These are phyloP conservation scores for Entonaema liquescens DNA, from an alignment of 495 filamentous ascomycete species.

Conservation along the genomic window DNA sequence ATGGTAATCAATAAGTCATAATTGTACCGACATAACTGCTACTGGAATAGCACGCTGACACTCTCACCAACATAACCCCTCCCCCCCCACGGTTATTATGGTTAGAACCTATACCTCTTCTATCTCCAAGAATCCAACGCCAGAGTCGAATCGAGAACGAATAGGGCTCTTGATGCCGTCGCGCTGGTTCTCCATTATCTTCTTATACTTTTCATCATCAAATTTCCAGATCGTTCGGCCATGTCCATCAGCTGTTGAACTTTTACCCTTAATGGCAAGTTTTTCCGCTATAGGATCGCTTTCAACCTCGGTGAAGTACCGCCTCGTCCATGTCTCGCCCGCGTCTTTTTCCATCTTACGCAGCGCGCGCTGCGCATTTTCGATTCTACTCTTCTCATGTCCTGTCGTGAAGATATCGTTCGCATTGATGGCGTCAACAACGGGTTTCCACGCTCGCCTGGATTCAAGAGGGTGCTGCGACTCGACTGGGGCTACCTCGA, in stretches of 20 bases:
- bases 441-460: constrained; percentile 78
- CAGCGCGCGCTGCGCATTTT: constrained; percentile 79
- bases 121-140: constrained; percentile 34
- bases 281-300: constrained; percentile 35
- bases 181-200: constrained; percentile 19
- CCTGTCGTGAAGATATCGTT: constrained; percentile 79
- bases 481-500: constrained; percentile 73
- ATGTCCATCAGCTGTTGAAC: neutral
- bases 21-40: neutral
- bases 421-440: constrained; percentile 72
- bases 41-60: neutral
- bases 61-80: constrained; percentile 2
- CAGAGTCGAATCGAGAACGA: constrained; percentile 45
- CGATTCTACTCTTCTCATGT: constrained; percentile 77
- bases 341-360: constrained; percentile 74
- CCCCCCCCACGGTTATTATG: neutral
- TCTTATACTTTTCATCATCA: constrained; percentile 43
- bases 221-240: constrained; percentile 46
- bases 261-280: constrained; percentile 23
- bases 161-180: constrained; percentile 44
- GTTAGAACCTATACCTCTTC: constrained; percentile 1
- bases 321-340: constrained; percentile 73
- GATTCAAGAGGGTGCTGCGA: constrained; percentile 80
- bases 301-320: constrained; percentile 68
- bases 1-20: neutral